Conservation (phyloP, 75 land plant species). For the Cunninghamia lanceolata region DNA sequence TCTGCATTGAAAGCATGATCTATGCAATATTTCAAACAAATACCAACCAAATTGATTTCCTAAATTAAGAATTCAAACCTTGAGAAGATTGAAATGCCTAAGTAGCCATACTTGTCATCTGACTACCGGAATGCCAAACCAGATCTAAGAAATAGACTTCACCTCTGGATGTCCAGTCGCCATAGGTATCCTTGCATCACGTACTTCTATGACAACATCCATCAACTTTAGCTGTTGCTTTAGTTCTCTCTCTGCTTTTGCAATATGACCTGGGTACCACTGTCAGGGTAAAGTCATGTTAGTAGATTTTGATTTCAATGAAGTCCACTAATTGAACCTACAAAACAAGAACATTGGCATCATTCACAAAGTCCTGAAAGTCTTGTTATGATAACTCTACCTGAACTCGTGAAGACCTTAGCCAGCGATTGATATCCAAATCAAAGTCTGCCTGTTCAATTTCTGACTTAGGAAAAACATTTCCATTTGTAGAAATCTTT, state of each 20-base stretch:
- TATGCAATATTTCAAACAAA: neutral
- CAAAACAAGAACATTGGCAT: neutral
- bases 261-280: constrained; percentile 99
- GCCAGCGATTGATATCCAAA: constrained; percentile 12
- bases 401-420: constrained; percentile 13
- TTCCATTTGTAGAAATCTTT: neutral
- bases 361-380: neutral
- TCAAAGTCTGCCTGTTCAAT: constrained; percentile 2
- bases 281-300: constrained; percentile 21
- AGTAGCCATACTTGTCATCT: neutral
- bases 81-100: neutral
- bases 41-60: neutral
- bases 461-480: neutral
- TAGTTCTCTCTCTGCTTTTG: constrained; percentile 90
- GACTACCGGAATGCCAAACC: neutral
- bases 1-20: constrained; percentile 6
- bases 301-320: neutral
- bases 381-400: neutral
- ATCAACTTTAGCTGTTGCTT: constrained; percentile 85
- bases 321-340: neutral
- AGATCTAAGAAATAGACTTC: neutral
- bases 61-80: neutral
- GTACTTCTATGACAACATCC: constrained; percentile 97
- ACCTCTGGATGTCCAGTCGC: constrained; percentile 94
- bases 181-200: constrained; percentile 97